Conservation (phyloP, 805 yeast genomes). For the Kodamaea nitidulidarum region DNA sequence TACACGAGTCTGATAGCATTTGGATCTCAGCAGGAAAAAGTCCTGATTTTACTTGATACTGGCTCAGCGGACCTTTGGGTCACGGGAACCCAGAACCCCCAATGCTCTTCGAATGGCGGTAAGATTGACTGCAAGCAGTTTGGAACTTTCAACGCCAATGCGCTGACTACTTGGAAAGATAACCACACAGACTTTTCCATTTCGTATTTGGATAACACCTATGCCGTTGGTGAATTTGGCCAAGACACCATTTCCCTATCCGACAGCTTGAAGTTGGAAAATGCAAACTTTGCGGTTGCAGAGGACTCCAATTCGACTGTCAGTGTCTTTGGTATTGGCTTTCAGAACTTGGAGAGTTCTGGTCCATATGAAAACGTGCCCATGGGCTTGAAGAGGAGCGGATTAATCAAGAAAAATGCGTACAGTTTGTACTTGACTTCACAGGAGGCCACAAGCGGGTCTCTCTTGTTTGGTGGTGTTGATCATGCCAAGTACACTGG, state of each 20-base stretch:
- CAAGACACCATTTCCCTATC: slow-evolving; percentile 18
- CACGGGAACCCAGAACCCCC: slow-evolving; percentile 15
- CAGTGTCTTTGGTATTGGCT: slow-evolving; percentile 22
- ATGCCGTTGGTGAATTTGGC: slow-evolving; percentile 50
- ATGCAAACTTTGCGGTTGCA: slow-evolving; percentile 17
- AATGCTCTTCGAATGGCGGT: slow-evolving; percentile 23
- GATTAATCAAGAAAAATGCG: slow-evolving; percentile 49
- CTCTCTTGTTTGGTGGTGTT: slow-evolving; percentile 68
- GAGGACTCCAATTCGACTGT: slow-evolving; percentile 11
- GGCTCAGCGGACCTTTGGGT: slow-evolving; percentile 78
- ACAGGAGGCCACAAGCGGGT: slow-evolving; percentile 40
- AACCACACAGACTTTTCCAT: slow-evolving; percentile 26
- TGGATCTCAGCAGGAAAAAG: slow-evolving; percentile 57
- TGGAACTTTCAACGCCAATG: slow-evolving; percentile 18
- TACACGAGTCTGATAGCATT: slow-evolving; percentile 24
- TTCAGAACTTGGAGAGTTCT: slow-evolving; percentile 12
- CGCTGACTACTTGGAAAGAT: slow-evolving; percentile 14
- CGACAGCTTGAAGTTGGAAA: slow-evolving; percentile 9
- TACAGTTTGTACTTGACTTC: slow-evolving; percentile 62
- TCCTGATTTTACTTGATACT: slow-evolving; percentile 62
- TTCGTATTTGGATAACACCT: slow-evolving; percentile 46
- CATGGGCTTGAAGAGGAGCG: slow-evolving; percentile 50
- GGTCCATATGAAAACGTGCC: slow-evolving; percentile 64
- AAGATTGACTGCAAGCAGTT: slow-evolving; percentile 16
- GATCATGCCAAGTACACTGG: slow-evolving; percentile 63